Percentiles rank a stretch among this genome's conserved stretches.
phyloP scores from a whole-genome alignment of 1,284 basidiomycete genomes.

The Singerocomus inundabilis region DNA sequence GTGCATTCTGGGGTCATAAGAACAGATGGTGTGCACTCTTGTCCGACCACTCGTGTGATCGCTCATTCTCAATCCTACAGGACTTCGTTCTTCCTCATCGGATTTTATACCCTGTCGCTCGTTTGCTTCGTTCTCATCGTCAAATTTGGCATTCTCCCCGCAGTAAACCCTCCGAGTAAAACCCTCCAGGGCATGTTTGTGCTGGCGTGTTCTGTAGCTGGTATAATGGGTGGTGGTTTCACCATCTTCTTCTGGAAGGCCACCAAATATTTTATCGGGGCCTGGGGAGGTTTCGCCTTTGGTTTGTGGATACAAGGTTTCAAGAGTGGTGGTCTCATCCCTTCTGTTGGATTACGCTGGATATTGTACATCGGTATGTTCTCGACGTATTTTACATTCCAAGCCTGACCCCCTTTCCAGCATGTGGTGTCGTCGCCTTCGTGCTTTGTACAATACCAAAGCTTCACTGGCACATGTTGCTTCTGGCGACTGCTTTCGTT shows the following conservation, averaged over 20 bases:
- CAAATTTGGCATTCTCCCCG: conserved; percentile 82
- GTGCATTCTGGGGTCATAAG: conserved; percentile 90
- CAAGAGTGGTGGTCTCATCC: conserved; percentile 78
- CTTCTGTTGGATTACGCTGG: conserved; percentile 76
- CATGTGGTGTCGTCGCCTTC: conserved; percentile 57
- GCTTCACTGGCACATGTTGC: conserved; percentile 77
- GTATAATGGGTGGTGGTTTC: conserved; percentile 79
- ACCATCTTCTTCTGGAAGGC: conserved; percentile 90
- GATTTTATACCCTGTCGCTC: conserved; percentile 85
- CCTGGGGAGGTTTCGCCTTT: conserved; percentile 86
- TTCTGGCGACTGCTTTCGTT: conserved; percentile 82
- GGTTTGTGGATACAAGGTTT: conserved; percentile 88
- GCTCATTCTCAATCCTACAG: conserved; percentile 39
- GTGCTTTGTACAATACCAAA: conserved; percentile 64
- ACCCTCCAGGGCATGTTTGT: conserved; percentile 89
- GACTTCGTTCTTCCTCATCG: conserved; percentile 91
- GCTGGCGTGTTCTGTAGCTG: conserved; percentile 76
- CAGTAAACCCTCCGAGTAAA: conserved; percentile 75
- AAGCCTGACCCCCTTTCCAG: conserved; percentile 34
- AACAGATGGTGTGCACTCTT: conserved; percentile 71
- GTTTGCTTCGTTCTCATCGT: conserved; percentile 87
- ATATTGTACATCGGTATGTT: conserved; percentile 76
- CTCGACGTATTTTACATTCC: conserved; percentile 13
- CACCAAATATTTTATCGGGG: conserved; percentile 82
- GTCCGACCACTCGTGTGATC: conserved; percentile 9